A percentile compares a stretch with the other conserved stretches of the same genome.
These are phyloP conservation scores for Monosporascus ibericus DNA, from an alignment of 2,329 filamentous ascomycete genomes.

Conservation along the genomic window DNA sequence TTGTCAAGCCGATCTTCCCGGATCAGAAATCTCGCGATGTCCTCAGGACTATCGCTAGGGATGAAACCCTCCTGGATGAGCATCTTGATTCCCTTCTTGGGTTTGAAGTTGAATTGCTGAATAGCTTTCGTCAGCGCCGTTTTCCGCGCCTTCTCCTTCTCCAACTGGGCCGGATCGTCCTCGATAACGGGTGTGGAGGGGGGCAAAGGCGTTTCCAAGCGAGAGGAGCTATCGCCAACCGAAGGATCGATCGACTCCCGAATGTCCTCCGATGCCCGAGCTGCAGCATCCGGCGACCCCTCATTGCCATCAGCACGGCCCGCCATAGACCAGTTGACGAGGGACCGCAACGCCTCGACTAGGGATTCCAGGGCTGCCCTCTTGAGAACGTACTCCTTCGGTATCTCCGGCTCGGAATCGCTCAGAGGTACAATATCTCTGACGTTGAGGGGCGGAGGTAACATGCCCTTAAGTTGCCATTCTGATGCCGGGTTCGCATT, in stretches of 20 bases:
- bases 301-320: conserved; percentile 56
- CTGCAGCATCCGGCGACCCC: conserved; percentile 42
- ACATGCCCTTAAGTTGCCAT: conserved; percentile 79
- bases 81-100: conserved; percentile 84
- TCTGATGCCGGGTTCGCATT: conserved; percentile 58
- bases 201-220: conserved; percentile 50
- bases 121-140: conserved; percentile 86
- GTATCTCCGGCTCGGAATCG: conserved; percentile 64
- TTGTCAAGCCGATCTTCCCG: conserved; percentile 84
- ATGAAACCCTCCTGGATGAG: conserved; percentile 86
- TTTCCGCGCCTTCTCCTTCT: conserved; percentile 90
- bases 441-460: conserved; percentile 82
- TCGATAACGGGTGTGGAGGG: conserved; percentile 67
- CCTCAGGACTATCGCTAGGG: conserved; percentile 65
- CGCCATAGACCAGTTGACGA: conserved; percentile 82
- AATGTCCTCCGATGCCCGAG: conserved; percentile 49
- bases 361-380: conserved; percentile 82
- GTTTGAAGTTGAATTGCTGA: conserved; percentile 94
- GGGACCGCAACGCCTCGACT: conserved; percentile 79
- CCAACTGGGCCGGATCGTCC: conserved; percentile 90
- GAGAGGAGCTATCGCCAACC: conserved; percentile 53
- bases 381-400: conserved; percentile 87
- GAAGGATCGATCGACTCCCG: conserved; percentile 74
- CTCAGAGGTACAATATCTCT: conserved; percentile 60
- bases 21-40: conserved; percentile 79